Evolutionary conservation across 192 early-diverging fungal genomes (phyloP), one percentile per base, ranked within the genome.

Genomic region (Backusella parvicylindrica): DNA sequence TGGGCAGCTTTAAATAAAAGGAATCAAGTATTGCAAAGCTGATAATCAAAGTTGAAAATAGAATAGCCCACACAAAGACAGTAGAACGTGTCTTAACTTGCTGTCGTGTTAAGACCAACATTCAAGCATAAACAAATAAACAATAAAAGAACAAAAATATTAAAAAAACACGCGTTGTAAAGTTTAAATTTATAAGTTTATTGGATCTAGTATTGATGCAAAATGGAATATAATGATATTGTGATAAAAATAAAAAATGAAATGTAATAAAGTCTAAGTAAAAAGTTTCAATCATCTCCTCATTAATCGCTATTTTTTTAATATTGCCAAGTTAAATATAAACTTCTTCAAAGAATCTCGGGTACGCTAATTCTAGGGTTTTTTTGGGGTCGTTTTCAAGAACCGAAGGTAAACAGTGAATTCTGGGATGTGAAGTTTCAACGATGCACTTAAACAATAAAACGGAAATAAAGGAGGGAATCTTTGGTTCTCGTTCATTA

Each of bases 221-320:
- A 38, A 38, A 64, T 32, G 26, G n/a, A n/a, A n/a, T n/a, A n/a
- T 13, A 64, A 38, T 38, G 37, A 38, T 38, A 38, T n/a, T n/a
- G n/a, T n/a, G 37, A 38, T 9, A 9, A 11, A 11, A 11, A 4
- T 0, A 38, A 38, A 38, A 38, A 38, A 63, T 63, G 56, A 63
- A 30, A 26, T 68, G 37, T 26, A 38, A 68, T n/a, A 69, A 53
- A 31, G 64, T n/a, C 31, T 33, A n/a, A 28, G 60, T n/a, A 73
- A 66, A 35, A 23, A n/a, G n/a, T 38, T 73, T 64, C 75, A 80
- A 72, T 80, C 78, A 56, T n/a, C n/a, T n/a, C n/a, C n/a, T n/a
- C n/a, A n/a, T n/a, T n/a, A n/a, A n/a, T n/a, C n/a, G n/a, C n/a
- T n/a, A n/a, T n/a, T n/a, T n/a, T n/a, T n/a, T n/a, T n/a, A n/a